Evolutionary conservation across 768 basidiomycete genomes (phyloP).

Genomic region (Tylopilus intermedius): DNA sequence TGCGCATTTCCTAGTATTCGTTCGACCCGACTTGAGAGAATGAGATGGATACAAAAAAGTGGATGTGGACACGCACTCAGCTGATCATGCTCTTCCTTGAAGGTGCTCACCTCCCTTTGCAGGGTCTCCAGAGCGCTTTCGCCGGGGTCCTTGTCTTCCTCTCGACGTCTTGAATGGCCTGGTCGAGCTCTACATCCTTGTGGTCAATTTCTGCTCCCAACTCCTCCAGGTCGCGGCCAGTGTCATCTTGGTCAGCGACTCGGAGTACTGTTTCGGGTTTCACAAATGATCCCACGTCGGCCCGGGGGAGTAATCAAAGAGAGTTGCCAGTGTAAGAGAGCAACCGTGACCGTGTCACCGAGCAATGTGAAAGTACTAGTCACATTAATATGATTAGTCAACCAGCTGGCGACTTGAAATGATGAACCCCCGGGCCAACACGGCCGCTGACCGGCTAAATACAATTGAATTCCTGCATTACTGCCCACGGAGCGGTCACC

Average conservation of each 20-base stretch:
- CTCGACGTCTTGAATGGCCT: conserved; percentile 76
- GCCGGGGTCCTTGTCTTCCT: conserved; percentile 47
- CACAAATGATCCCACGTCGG: too few relatives aligned
- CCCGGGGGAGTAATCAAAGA: too few relatives aligned
- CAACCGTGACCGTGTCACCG: too few relatives aligned
- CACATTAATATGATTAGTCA: too few relatives aligned
- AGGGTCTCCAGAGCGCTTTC: conserved; percentile 48
- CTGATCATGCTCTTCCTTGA: conserved; percentile 60
- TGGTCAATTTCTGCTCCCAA: conserved; percentile 59
- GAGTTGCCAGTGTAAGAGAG: too few relatives aligned
- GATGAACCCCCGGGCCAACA: too few relatives aligned
- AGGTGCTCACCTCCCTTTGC: conserved; percentile 50
- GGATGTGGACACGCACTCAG: conserved; percentile 45
- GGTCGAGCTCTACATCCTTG: conserved; percentile 81
- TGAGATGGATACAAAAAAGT: not conserved
- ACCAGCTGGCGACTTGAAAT: too few relatives aligned
- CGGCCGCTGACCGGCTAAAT: too few relatives aligned
- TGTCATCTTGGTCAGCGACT: conserved; percentile 46
- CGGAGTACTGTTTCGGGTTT: conserved; percentile 27
- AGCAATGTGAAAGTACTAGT: too few relatives aligned
- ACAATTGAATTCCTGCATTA: too few relatives aligned
- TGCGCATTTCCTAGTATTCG: conserved; percentile 46
- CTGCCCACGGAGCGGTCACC: too few relatives aligned
- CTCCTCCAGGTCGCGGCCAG: conserved; percentile 65
- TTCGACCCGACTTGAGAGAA: conserved; percentile 39